A percentile compares a stretch with the other conserved stretches of the same genome.
Conservation (phyloP, 2,329 filamentous ascomycete genomes). For the Alternaria arborescens region DNA sequence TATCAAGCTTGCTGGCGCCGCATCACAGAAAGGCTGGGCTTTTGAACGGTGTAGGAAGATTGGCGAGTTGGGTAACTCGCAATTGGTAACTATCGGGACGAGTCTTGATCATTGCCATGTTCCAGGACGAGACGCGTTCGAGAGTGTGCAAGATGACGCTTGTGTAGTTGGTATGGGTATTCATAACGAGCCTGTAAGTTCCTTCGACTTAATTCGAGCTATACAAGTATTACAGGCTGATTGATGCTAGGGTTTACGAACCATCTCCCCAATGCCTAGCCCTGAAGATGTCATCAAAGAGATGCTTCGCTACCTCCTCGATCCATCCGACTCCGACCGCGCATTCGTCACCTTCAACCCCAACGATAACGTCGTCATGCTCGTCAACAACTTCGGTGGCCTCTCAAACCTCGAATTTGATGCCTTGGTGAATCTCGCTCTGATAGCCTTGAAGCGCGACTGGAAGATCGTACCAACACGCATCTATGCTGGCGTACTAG, state of each 20-base stretch:
- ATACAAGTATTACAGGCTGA: not conserved
- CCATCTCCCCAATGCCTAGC: slow-evolving; percentile 58
- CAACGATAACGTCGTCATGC: slow-evolving; percentile 56
- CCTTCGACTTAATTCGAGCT: not conserved
- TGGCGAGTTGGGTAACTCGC: slow-evolving; percentile 54
- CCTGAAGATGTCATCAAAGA: slow-evolving; percentile 59
- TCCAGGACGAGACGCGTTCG: slow-evolving; percentile 60
- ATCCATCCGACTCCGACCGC: slow-evolving; percentile 58
- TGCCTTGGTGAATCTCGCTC: slow-evolving; percentile 55
- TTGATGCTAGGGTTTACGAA: slow-evolving; percentile 52
- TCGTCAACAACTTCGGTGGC: slow-evolving; percentile 61
- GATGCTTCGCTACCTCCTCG: slow-evolving; percentile 60
- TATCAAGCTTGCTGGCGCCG: slow-evolving; percentile 58
- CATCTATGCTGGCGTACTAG: slow-evolving; percentile 60
- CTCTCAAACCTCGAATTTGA: slow-evolving; percentile 59
- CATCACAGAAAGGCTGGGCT: slow-evolving; percentile 55
- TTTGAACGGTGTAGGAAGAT: slow-evolving; percentile 58
- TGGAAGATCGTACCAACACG: slow-evolving; percentile 60
- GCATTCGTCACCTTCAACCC: slow-evolving; percentile 59
- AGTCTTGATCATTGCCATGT: slow-evolving; percentile 64
- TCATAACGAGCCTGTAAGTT: slow-evolving; percentile 59
- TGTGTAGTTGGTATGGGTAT: slow-evolving; percentile 59
- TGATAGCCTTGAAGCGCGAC: slow-evolving; percentile 54
- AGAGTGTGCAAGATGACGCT: slow-evolving; percentile 54
- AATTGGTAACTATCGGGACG: slow-evolving; percentile 61